phyloP scores from a whole-genome alignment of 345 rosid species.

The Eutrema japonicum region DNA sequence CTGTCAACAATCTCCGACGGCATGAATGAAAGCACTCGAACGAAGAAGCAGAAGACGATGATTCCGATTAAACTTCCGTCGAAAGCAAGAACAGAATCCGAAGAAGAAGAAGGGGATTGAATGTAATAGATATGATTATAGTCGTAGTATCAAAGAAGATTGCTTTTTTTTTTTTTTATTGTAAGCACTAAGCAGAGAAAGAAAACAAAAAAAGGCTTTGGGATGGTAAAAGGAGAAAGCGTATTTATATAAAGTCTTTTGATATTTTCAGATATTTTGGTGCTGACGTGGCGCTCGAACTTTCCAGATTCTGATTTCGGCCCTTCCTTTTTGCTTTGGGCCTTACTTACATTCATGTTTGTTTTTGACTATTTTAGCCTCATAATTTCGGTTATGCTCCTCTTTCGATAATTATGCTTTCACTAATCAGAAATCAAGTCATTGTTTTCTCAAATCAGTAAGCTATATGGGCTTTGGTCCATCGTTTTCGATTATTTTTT shows the following conservation, averaged over 20 bases:
- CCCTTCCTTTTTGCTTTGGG: slow-evolving; percentile 38
- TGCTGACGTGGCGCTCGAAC: slow-evolving; percentile 43
- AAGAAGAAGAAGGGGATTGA: neutral
- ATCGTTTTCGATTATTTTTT: no score
- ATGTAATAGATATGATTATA: neutral
- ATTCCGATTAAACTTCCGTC: slow-evolving; percentile 5
- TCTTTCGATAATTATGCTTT: slow-evolving; percentile 17
- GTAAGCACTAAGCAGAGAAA: neutral
- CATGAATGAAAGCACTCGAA: slow-evolving; percentile 35
- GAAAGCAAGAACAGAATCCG: neutral
- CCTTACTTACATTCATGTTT: neutral
- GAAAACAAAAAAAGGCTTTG: neutral
- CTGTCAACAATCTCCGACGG: slow-evolving; percentile 45
- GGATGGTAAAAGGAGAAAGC: rapidly evolving
- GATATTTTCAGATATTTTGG: slow-evolving; percentile 55
- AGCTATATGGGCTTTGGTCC: no score
- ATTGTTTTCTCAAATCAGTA: no score
- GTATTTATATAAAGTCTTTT: slow-evolving; percentile 38
- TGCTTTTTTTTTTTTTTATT: neutral
- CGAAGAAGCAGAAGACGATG: slow-evolving; percentile 4
- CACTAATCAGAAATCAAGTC: slow-evolving; percentile 15
- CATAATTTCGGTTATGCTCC: neutral
- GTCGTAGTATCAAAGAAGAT: neutral
- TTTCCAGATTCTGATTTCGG: slow-evolving; percentile 38
- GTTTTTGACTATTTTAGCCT: slow-evolving; percentile 23